These are phyloP conservation scores for Akanthomyces lecanii DNA, from an alignment of 2,329 filamentous ascomycete species.

Conservation along the genomic window DNA sequence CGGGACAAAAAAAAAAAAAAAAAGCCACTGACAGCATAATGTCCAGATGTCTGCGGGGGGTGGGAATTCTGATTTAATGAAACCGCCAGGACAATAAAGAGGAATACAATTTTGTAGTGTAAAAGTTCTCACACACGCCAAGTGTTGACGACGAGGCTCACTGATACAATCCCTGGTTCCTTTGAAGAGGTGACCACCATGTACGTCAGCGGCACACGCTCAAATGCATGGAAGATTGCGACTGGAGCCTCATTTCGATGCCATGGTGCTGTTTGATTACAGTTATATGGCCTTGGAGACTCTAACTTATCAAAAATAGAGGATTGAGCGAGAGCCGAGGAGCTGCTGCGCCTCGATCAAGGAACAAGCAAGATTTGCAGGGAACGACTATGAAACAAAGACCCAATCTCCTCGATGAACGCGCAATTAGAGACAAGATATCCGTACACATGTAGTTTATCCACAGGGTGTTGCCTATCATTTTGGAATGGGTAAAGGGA, in stretches of 20 bases:
- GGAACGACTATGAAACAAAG: not conserved
- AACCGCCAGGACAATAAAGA: not conserved
- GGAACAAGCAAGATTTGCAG: not conserved
- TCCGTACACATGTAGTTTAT: too few species aligned
- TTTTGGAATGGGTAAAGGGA: too few species aligned
- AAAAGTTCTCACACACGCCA: too few species aligned
- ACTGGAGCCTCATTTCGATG: not conserved
- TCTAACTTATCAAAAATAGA: not conserved
- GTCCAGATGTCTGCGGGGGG: not conserved
- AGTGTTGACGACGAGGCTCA: too few species aligned
- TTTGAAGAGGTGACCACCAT: not conserved
- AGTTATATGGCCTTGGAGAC: too few species aligned
- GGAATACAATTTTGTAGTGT: too few species aligned
- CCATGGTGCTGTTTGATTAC: not conserved
- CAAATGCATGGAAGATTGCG: not conserved
- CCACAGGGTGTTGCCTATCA: too few species aligned
- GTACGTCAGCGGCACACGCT: not conserved
- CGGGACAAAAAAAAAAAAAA: not conserved
- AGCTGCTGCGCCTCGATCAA: not conserved
- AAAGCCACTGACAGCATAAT: constrained; percentile 8
- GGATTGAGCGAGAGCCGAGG: not conserved
- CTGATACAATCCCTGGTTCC: not conserved
- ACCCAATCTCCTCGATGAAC: not conserved
- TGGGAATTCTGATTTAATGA: not conserved
- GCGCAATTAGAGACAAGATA: constrained; percentile 1